Evolutionary conservation across 2,329 filamentous ascomycete genomes (phyloP), one percentile per base, ranked within the genome.

Genomic region (Penicillium sp.): DNA sequence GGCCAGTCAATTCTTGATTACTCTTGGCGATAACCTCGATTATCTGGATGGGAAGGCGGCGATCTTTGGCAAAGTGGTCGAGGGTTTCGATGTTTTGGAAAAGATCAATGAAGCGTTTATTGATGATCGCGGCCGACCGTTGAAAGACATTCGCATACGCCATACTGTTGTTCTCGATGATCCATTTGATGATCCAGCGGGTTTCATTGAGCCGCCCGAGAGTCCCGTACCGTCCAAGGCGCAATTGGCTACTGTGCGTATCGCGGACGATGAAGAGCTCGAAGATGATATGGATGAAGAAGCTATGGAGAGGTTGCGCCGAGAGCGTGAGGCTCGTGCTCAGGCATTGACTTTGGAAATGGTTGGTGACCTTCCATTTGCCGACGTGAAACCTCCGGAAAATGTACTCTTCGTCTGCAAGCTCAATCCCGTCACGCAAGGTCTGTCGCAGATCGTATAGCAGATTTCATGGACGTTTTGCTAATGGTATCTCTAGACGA

Each of bases 391-490:
- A 55, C 92, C 92, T 3, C 92, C 92, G 0, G 92, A 98, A 68
- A 96, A 98, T 62, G 82, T 98, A 10, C 74, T 98, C 2, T 98
- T 98, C 60, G 89, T 98, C 29, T 98, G 92, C 81, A 98, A 98
- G 63, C 74, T 98, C 29, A 98, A 98, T 55, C 92, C 92, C 0
- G 88, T 98, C 31, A 98, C 92, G 7, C 84, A 86, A 57, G 73
- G 73, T 74, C 60, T 45, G 16, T 11, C 27, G 28, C 16, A 13
- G 11, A 23, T 30, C 13, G 6, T 15, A 4, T 13, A 14, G 8
- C 6, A 6, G 7, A 8, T 10, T 6, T 9, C 8, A 3, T 16
- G 4, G 15, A 33, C 1, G 35, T 8, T 15, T 3, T 31, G 29
- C 30, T 39, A 27, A 40, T 45, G 3, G 12, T 30, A 40, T 50